A percentile compares a stretch with the other conserved stretches of the same genome.
Conservation (phyloP, 306 rosid genomes). For the Cyamopsis tetragonoloba region DNA sequence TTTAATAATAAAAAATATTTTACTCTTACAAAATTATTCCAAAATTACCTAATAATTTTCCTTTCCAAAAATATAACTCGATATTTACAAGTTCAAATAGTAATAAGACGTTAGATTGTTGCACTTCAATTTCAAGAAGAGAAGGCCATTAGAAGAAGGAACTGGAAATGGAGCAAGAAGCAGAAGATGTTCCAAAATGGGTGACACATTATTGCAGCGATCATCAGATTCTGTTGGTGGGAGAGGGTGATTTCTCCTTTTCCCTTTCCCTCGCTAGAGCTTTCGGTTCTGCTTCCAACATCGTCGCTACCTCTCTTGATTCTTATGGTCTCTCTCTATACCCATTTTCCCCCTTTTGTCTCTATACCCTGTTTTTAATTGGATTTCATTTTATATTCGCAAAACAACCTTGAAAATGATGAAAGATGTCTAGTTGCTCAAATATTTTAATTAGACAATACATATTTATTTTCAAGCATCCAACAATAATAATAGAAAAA, state of each 20-base stretch:
- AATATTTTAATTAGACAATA: too few relatives aligned
- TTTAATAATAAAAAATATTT: too few relatives aligned
- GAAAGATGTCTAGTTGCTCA: neutral
- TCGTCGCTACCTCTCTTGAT: conserved; percentile 45
- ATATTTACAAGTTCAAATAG: too few relatives aligned
- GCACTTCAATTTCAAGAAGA: neutral
- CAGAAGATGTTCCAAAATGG: conserved; percentile 29
- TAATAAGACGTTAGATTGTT: too few relatives aligned
- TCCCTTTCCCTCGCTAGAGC: conserved; percentile 36
- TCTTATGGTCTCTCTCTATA: conserved; percentile 21
- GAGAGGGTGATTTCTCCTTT: conserved; percentile 69
- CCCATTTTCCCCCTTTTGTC: neutral
- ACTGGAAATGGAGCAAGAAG: neutral
- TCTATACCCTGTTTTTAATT: neutral
- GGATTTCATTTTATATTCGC: too few relatives aligned
- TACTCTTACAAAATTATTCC: too few relatives aligned
- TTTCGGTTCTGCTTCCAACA: conserved; percentile 46
- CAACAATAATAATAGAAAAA: too few relatives aligned
- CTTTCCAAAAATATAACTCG: too few relatives aligned
- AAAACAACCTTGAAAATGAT: neutral
- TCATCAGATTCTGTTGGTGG: conserved; percentile 51
- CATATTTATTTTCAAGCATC: too few relatives aligned
- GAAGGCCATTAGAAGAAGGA: neutral
- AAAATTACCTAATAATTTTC: too few relatives aligned
- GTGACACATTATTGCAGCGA: conserved; percentile 33